Evolutionary conservation across 2,329 filamentous ascomycete species (phyloP), one percentile per base, ranked within the genome.

Genomic region (Pseudogymnoascus sp.): DNA sequence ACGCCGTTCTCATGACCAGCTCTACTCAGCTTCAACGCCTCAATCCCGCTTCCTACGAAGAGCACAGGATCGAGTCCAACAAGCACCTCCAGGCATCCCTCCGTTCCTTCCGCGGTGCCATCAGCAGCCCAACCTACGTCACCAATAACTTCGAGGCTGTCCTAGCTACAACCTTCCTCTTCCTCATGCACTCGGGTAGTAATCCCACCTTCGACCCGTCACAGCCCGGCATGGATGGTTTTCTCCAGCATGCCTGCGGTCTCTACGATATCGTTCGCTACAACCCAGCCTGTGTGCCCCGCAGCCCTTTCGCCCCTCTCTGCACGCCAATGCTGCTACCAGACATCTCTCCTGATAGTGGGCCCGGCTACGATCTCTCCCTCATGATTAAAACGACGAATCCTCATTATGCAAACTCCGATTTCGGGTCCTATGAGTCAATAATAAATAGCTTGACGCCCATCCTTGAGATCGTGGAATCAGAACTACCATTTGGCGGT

Each of bases 111-210:
- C 64, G 62, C 41, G 59, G 58, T 3, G 61, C 59, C n/a, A 55
- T 67, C n/a, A 61, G 18, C 16, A 55, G 49, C 16, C 49, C 60
- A 23, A 49, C 59, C 3, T 55, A 59, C 11, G 38, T 61, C 43
- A 43, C 41, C 4, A 45, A 62, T 2, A 66, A 65, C n/a, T 64
- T 63, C 31, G 62, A 67, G 12, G 65, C 66, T 4, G 59, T 67
- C 6, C 40, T 68, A n/a, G 64, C 64, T 6, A 64, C 66, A 2
- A 65, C 65, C 7, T 66, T 68, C 16, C 40, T 67, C 11, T 61
- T 68, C 12, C 62, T 63, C 38, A 67, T 67, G 49, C 49, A 55
- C 28, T 55, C 49, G n/a, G 16, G 33, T 18, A 40, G 35, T 3
- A 38, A 60, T 18, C 35, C 35, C 14, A 40, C 18, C 18, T 60